Evolutionary conservation across 805 yeast species (phyloP).

Genomic region (Candida gorgasii): DNA sequence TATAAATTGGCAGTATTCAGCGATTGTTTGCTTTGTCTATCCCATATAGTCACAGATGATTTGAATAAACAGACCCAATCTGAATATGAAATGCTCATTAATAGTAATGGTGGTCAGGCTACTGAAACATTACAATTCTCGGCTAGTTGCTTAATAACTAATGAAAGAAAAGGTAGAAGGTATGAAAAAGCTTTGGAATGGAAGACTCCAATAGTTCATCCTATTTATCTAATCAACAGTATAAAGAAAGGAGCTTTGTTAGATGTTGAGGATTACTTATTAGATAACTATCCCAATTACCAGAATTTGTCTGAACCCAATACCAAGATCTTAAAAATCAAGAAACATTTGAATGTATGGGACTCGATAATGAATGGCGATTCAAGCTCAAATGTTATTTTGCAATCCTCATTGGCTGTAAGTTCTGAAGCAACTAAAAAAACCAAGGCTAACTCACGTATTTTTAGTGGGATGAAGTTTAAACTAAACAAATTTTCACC

Average conservation of each 20-base stretch:
- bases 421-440: background rate
- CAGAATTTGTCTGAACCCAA: background rate
- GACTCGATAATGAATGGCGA: constrained; percentile 37
- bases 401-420: background rate
- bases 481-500: constrained; percentile 41
- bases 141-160: constrained; percentile 48
- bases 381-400: constrained; percentile 4
- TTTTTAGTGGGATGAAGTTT: constrained; percentile 12
- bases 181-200: constrained; percentile 54
- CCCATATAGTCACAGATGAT: constrained; percentile 30
- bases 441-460: constrained; percentile 2
- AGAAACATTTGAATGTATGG: constrained; percentile 41
- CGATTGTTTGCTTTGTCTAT: constrained; percentile 46
- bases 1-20: constrained; percentile 46
- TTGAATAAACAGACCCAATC: background rate
- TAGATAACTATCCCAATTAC: constrained; percentile 20
- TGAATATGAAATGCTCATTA: constrained; percentile 27
- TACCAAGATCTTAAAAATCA: constrained; percentile 13
- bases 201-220: constrained; percentile 53
- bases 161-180: constrained; percentile 52
- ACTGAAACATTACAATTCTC: constrained; percentile 51
- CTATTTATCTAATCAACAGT: constrained; percentile 50
- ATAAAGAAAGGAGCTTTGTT: constrained; percentile 45
- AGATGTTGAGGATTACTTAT: constrained; percentile 40
- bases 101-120: constrained; percentile 49